A percentile compares a stretch with the other conserved stretches of the same genome.
Conservation (phyloP, 116 monocot species). For the Papilionanthe hybrid region DNA sequence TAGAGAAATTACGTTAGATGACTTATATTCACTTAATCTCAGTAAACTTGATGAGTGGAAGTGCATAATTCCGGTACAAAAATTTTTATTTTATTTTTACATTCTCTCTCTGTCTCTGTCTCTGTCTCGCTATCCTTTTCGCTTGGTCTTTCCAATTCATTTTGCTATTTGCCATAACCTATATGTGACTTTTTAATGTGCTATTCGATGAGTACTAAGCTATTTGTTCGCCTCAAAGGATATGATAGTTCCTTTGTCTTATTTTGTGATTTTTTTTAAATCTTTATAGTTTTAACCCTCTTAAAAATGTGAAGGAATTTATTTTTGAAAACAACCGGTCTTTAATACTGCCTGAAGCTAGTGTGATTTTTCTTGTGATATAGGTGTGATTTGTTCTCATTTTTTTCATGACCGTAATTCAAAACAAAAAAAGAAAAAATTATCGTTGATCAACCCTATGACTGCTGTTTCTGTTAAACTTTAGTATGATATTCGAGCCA, state of each 20-base stretch:
- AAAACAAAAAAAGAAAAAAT: neutral
- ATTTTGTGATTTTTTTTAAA: neutral
- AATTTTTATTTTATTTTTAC: conserved; percentile 2
- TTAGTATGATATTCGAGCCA: neutral
- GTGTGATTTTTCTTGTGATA: neutral
- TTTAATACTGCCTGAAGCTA: neutral
- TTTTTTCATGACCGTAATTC: neutral
- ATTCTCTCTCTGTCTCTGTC: neutral
- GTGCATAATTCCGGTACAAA: conserved; percentile 79
- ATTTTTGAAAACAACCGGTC: neutral
- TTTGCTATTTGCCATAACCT: neutral
- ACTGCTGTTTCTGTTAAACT: neutral
- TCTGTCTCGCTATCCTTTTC: neutral
- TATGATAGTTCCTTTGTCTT: neutral
- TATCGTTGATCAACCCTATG: neutral
- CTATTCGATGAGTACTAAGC: neutral
- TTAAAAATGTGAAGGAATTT: neutral
- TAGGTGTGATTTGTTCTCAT: neutral
- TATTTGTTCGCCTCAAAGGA: neutral
- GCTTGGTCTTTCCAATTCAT: conserved; percentile 1
- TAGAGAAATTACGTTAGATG: conserved; percentile 94
- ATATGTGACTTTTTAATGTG: neutral
- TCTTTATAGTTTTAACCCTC: neutral
- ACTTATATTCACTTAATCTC: conserved; percentile 85
- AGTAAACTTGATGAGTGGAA: conserved; percentile 98